Percentiles rank a stretch among this genome's conserved stretches.
Evolutionary conservation across 805 yeast species (phyloP).

Genomic region (Priceomyces fermenticarens): DNA sequence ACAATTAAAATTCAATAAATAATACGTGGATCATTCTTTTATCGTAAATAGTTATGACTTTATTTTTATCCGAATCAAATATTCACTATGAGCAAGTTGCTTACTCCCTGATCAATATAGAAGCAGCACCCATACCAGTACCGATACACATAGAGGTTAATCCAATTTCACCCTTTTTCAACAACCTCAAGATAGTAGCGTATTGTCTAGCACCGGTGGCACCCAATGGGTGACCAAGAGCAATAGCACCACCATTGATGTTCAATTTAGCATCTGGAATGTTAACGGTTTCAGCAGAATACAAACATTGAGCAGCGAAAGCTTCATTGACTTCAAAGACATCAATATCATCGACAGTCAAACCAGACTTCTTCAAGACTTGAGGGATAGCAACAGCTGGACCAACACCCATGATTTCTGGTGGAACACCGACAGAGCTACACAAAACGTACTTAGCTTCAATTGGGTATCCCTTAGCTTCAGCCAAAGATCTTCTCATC

Average conservation of each 20-base stretch:
- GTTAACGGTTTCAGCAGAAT: constrained; percentile 61
- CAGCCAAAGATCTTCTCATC: constrained; percentile 83
- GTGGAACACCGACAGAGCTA: constrained; percentile 89
- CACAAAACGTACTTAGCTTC: constrained; percentile 79
- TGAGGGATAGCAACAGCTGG: constrained; percentile 95
- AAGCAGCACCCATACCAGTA: constrained; percentile 98
- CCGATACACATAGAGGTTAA: constrained; percentile 97
- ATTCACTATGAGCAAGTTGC: too few relatives aligned
- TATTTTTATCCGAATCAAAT: neutral
- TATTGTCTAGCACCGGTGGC: constrained; percentile 81
- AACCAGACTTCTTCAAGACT: constrained; percentile 59
- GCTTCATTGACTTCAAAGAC: constrained; percentile 94
- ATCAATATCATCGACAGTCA: constrained; percentile 62
- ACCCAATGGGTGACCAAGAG: constrained; percentile 84
- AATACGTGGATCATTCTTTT: neutral
- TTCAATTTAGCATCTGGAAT: constrained; percentile 65
- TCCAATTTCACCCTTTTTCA: constrained; percentile 78
- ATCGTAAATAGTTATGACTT: too few relatives aligned
- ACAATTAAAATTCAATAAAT: neutral
- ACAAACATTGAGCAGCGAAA: constrained; percentile 91
- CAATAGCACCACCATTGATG: constrained; percentile 96
- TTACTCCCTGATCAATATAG: constrained; percentile 76
- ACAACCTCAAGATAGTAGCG: constrained; percentile 81
- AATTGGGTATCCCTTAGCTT: constrained; percentile 65
- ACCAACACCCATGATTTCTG: constrained; percentile 97